A percentile compares a stretch with the other conserved stretches of the same genome.
Conservation (phyloP, 305 asterid species). For the Fraxinus dipetala region DNA sequence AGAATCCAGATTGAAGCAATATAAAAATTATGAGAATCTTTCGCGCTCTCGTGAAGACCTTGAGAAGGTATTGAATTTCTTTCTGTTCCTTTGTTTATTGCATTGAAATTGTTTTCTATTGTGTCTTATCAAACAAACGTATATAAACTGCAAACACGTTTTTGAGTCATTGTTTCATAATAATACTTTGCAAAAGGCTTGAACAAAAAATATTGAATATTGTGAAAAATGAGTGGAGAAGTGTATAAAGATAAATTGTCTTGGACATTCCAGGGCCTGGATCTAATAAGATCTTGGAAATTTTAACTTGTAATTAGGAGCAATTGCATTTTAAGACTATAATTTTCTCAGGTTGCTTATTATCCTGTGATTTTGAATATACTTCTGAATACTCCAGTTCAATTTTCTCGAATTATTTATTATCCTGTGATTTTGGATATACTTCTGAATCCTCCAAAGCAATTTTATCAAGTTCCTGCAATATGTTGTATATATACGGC, state of each 20-base stretch:
- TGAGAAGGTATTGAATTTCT: conserved; percentile 51
- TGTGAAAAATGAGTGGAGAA: not conserved
- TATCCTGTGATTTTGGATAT: not conserved
- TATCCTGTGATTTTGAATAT: not conserved
- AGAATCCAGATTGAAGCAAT: conserved; percentile 67
- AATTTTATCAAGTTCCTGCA: not conserved
- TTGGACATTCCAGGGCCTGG: not conserved
- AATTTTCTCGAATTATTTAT: not conserved
- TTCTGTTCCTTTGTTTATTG: not conserved
- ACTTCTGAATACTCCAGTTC: not conserved
- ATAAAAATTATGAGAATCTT: conserved; percentile 71
- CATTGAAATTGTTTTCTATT: not conserved
- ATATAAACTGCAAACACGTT: not conserved
- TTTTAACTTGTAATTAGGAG: not conserved
- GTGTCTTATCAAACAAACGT: not conserved
- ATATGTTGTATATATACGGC: not conserved
- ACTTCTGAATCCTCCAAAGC: not conserved
- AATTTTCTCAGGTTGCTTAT: not conserved
- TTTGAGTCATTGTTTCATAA: not conserved
- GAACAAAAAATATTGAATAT: not conserved
- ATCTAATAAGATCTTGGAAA: not conserved
- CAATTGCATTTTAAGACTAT: not conserved
- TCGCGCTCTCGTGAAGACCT: conserved; percentile 51
- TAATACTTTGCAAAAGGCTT: not conserved
- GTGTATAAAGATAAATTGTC: not conserved